These are phyloP conservation scores for Fusarium euwallaceae DNA, from an alignment of 2,329 filamentous ascomycete genomes.

Conservation along the genomic window DNA sequence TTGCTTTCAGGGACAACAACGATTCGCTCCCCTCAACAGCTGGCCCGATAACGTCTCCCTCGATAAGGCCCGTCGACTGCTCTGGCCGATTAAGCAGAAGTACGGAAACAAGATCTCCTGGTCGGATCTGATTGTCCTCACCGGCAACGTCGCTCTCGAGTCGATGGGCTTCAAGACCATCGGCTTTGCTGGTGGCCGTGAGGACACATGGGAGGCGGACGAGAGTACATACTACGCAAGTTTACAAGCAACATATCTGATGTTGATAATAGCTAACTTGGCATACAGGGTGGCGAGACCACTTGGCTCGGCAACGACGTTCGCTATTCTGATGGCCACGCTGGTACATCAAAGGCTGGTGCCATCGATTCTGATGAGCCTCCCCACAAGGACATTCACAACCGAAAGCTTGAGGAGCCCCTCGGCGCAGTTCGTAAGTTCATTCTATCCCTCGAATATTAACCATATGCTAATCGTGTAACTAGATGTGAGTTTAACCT, in stretches of 20 bases:
- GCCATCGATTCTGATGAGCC: conserved; percentile 28
- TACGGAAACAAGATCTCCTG: conserved; percentile 87
- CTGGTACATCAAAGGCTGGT: conserved; percentile 30
- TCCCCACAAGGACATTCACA: conserved; percentile 17
- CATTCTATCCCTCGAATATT: not conserved
- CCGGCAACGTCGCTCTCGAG: conserved; percentile 82
- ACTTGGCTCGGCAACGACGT: conserved; percentile 78
- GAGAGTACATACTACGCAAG: conserved; percentile 77
- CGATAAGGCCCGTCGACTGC: conserved; percentile 83
- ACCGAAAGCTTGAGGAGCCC: conserved; percentile 68
- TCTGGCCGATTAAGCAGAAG: conserved; percentile 87
- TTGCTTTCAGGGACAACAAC: conserved; percentile 73
- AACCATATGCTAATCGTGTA: not conserved
- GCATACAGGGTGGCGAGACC: conserved; percentile 69
- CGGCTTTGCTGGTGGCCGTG: conserved; percentile 79
- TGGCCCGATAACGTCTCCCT: conserved; percentile 85
- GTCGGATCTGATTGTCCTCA: conserved; percentile 78
- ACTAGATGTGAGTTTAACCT: conserved; percentile 23
- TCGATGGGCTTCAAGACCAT: conserved; percentile 81
- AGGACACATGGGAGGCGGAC: conserved; percentile 81
- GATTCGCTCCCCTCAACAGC: conserved; percentile 84
- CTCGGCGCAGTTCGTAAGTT: conserved; percentile 78
- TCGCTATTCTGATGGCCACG: conserved; percentile 68
- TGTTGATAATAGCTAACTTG: not conserved
- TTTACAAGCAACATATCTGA: not conserved